Percentiles rank a stretch among this genome's conserved stretches.
phyloP scores from a whole-genome alignment of 331 rosid genomes.

The Cydonia oblonga region DNA sequence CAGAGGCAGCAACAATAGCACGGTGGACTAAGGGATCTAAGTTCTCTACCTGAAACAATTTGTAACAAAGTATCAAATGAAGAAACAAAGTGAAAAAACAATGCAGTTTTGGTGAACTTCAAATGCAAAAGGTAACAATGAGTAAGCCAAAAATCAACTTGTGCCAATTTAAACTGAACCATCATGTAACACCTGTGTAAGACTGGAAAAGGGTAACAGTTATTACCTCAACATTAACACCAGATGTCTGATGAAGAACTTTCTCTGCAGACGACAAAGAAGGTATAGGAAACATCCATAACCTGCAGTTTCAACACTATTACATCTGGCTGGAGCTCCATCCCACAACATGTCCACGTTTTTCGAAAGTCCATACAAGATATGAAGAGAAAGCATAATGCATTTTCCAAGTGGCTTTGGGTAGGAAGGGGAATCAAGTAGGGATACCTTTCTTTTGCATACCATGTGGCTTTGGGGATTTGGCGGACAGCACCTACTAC shows the following conservation, averaged over 20 bases:
- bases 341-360: not conserved
- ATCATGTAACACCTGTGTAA: not conserved
- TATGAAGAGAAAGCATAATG: not conserved
- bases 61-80: slow-evolving; percentile 10
- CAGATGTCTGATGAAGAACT: slow-evolving; percentile 35
- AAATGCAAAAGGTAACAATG: not conserved
- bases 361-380: not conserved
- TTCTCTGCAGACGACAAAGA: slow-evolving; percentile 59
- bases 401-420: not conserved
- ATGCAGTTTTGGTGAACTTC: not conserved
- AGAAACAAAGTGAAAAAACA: slow-evolving; percentile 1
- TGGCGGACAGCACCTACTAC: slow-evolving; percentile 49
- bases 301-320: slow-evolving; percentile 40
- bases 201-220: slow-evolving; percentile 8
- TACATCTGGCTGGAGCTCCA: slow-evolving; percentile 7
- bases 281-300: slow-evolving; percentile 73
- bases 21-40: slow-evolving; percentile 72
- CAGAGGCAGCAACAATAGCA: slow-evolving; percentile 52
- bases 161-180: not conserved
- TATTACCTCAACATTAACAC: slow-evolving; percentile 58
- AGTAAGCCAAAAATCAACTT: not conserved
- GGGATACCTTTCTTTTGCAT: slow-evolving; percentile 63
- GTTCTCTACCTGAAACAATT: slow-evolving; percentile 50
- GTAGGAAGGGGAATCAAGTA: not conserved
- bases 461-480: slow-evolving; percentile 70